phyloP scores from a whole-genome alignment of 2,329 filamentous ascomycete genomes.

The Diplocarpon mali region DNA sequence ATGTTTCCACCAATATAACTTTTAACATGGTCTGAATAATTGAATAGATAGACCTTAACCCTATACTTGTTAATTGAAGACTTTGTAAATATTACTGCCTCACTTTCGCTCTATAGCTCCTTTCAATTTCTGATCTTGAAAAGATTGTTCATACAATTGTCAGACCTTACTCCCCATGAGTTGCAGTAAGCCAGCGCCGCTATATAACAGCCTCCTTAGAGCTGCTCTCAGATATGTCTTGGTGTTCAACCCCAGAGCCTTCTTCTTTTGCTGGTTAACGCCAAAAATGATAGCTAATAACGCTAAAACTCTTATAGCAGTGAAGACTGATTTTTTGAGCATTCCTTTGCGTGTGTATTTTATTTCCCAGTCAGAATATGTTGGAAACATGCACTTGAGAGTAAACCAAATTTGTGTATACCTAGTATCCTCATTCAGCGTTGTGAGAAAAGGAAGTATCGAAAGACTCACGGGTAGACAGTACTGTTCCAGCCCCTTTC shows the following conservation, averaged over 20 bases:
- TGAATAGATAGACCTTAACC: no score
- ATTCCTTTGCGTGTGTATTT: conserved; percentile 38
- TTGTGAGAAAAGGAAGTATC: not conserved
- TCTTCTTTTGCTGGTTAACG: conserved; percentile 1
- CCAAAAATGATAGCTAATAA: conserved; percentile 2
- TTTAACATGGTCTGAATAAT: no score
- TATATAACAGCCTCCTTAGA: conserved; percentile 4
- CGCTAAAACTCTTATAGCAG: not conserved
- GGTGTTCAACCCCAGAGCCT: not conserved
- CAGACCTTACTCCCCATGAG: conserved; percentile 6
- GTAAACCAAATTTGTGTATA: conserved; percentile 38
- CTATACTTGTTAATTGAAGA: no score
- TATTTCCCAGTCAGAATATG: conserved; percentile 42
- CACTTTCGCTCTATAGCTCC: no score
- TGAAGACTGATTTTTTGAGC: conserved; percentile 19
- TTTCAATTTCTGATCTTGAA: no score
- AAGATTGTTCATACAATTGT: not conserved
- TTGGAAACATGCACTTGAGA: conserved; percentile 39
- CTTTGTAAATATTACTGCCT: no score
- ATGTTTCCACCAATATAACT: no score
- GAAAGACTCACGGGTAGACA: conserved; percentile 32
- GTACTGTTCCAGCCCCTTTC: conserved; percentile 37
- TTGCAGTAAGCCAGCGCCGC: conserved; percentile 7
- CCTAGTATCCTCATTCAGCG: not conserved
- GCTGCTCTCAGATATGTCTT: not conserved